phyloP scores from a whole-genome alignment of 148 eudicot species.

The Drosera capensis region DNA sequence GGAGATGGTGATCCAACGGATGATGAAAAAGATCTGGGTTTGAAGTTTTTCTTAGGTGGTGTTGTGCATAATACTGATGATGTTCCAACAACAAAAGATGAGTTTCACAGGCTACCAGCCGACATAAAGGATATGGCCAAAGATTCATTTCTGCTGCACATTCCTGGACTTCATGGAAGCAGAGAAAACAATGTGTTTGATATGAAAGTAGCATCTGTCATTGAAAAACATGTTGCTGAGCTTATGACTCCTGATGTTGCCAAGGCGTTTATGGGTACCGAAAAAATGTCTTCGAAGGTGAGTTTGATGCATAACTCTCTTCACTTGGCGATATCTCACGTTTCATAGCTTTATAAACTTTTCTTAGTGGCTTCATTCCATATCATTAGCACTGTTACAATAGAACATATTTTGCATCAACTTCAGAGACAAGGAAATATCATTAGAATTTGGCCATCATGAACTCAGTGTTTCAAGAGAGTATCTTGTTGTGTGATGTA shows the following conservation, averaged over 20 bases:
- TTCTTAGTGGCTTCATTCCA: no score
- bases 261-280: constrained; percentile 55
- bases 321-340: no score
- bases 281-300: constrained; percentile 73
- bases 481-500: no score
- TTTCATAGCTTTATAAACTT: no score
- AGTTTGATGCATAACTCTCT: no score
- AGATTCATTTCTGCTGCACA: constrained; percentile 72
- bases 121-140: constrained; percentile 51
- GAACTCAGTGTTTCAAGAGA: no score
- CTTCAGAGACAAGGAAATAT: no score
- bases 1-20: constrained; percentile 32
- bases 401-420: no score
- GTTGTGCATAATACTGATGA: constrained; percentile 71
- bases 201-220: constrained; percentile 46
- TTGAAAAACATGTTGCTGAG: constrained; percentile 58
- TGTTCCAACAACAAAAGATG: constrained; percentile 46
- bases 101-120: constrained; percentile 58
- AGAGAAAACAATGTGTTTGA: constrained; percentile 34
- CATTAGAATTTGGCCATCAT: no score
- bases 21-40: constrained; percentile 49
- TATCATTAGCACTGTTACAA: no score
- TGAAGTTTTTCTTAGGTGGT: constrained; percentile 82
- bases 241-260: constrained; percentile 96
- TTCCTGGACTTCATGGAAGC: constrained; percentile 39